phyloP scores from a whole-genome alignment of 192 early-diverging fungal genomes.

The Bifiguratus adelaidae region DNA sequence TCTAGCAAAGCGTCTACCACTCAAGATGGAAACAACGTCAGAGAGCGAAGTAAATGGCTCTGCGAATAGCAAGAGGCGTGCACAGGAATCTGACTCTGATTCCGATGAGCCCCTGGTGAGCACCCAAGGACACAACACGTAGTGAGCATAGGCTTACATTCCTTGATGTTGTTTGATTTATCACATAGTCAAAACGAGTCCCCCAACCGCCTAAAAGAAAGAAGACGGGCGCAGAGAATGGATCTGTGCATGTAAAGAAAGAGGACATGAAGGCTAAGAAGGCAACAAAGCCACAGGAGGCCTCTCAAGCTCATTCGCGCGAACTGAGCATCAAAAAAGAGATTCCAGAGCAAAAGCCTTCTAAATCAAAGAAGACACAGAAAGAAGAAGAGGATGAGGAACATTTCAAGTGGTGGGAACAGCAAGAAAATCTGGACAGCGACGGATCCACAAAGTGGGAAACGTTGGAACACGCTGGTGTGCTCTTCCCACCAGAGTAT shows the following conservation, averaged over 20 bases:
- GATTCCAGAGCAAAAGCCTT: neutral
- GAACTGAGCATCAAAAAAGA: neutral
- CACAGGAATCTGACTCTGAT: conserved; percentile 16
- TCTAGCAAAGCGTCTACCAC: conserved; percentile 21
- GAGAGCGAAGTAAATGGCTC: conserved; percentile 20
- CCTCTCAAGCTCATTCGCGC: neutral
- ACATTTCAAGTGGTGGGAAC: conserved; percentile 61
- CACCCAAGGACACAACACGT: neutral
- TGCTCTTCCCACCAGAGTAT: conserved; percentile 85
- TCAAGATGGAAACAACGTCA: conserved; percentile 9
- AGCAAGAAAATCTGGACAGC: conserved; percentile 37
- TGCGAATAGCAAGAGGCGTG: conserved; percentile 9
- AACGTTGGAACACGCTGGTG: conserved; percentile 79
- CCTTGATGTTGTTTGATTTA: neutral
- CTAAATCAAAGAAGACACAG: conserved; percentile 15
- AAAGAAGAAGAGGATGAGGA: conserved; percentile 41
- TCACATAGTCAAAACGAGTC: too few relatives aligned
- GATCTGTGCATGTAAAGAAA: too few relatives aligned
- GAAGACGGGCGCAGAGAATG: too few relatives aligned
- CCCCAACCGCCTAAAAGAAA: too few relatives aligned
- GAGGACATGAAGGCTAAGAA: too few relatives aligned
- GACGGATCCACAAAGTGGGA: conserved; percentile 74
- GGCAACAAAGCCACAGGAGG: conserved; percentile 11
- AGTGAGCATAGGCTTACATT: neutral
- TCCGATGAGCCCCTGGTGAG: conserved; percentile 29